A percentile compares a stretch with the other conserved stretches of the same genome.
Evolutionary conservation across 2,329 filamentous ascomycete species (phyloP).

Genomic region (Diaporthe ampelina): DNA sequence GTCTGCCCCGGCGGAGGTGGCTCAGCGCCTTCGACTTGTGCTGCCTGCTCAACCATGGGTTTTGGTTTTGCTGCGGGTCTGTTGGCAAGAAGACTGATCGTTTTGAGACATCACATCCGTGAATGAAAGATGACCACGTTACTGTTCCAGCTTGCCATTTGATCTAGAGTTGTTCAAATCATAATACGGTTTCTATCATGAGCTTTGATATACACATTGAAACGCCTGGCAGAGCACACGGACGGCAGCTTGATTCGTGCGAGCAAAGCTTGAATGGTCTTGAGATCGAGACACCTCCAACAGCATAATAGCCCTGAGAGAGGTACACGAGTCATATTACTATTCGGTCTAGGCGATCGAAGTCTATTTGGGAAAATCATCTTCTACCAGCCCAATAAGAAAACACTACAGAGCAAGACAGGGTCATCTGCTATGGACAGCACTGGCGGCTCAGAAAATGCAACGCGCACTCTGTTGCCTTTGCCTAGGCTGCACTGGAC

Average conservation of each 20-base stretch:
- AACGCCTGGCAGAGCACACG: neutral
- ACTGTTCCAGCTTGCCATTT: too few species aligned
- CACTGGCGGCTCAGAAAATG: neutral
- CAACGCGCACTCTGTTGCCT: neutral
- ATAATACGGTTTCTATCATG: neutral
- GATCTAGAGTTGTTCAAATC: too few species aligned
- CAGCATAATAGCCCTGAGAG: neutral
- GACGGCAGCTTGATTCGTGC: slow-evolving; percentile 10
- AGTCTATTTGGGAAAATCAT: slow-evolving; percentile 4
- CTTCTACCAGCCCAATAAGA: neutral
- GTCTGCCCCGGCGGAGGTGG: too few species aligned
- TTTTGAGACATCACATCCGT: too few species aligned
- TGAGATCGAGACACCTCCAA: neutral
- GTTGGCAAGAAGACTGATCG: too few species aligned
- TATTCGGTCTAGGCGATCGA: neutral
- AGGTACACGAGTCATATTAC: slow-evolving; percentile 9
- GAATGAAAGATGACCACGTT: too few species aligned
- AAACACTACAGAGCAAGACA: neutral
- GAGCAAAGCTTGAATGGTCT: neutral
- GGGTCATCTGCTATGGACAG: neutral
- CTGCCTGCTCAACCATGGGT: too few species aligned
- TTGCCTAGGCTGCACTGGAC: neutral
- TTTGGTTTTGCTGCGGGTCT: too few species aligned
- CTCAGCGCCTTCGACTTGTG: too few species aligned
- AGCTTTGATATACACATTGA: neutral